A percentile compares a stretch with the other conserved stretches of the same genome.
Conservation (phyloP, 345 rosid species). For the sweet orange (Citrus sinensis) region DVS_A1.0 CM039162.1:30118501-30119000, state of each 20-base stretch:
- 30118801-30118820: constrained; percentile 13
- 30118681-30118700: neutral
- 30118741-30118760: neutral
- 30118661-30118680: neutral
- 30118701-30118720: neutral
- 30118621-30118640: neutral
- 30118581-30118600: too few relatives aligned
- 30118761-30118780: neutral
- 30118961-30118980: neutral
- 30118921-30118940: neutral
- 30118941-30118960: neutral
- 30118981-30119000: neutral
- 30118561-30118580: too few relatives aligned
- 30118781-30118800: constrained; percentile 6
- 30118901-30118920: neutral
- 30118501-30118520: neutral
- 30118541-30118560: too few relatives aligned
- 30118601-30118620: neutral
- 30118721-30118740: neutral
- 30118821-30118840: neutral
- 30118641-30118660: neutral
- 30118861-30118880: neutral
- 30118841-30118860: constrained; percentile 1
- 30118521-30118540: too few relatives aligned
- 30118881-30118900: neutral